A percentile compares a stretch with the other conserved stretches of the same genome.
These are phyloP conservation scores for Cladosporium halotolerans DNA, from an alignment of 2,329 filamentous ascomycete genomes.

Conservation along the genomic window DNA sequence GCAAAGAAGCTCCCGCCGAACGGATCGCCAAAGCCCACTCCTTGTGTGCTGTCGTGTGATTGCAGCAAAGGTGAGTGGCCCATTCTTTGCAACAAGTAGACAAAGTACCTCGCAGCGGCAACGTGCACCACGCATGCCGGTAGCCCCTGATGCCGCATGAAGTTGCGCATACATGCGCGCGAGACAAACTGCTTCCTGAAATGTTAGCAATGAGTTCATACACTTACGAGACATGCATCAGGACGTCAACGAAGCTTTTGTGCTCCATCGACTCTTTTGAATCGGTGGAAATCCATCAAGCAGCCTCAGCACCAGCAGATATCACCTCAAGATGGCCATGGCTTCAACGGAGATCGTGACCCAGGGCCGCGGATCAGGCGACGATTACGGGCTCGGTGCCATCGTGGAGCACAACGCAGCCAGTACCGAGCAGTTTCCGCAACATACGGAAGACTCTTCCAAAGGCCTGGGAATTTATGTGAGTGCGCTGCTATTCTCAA, in stretches of 20 bases:
- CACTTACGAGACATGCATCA: conserved; percentile 32
- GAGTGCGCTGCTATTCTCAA: conserved; percentile 13
- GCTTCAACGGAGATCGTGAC: conserved; percentile 16
- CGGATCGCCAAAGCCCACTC: conserved; percentile 14
- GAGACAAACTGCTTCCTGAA: conserved; percentile 24
- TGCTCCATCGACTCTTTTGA: conserved; percentile 5
- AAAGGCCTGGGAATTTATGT: conserved; percentile 29
- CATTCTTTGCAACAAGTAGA: conserved; percentile 17
- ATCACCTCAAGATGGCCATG: conserved; percentile 1
- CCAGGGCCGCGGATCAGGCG: conserved; percentile 13
- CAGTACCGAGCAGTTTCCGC: conserved; percentile 29
- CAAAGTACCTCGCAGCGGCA: conserved; percentile 26
- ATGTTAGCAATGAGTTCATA: conserved; percentile 21
- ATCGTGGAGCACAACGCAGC: conserved; percentile 39
- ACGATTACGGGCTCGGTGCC: conserved; percentile 34
- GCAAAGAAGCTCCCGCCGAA: conserved; percentile 17
- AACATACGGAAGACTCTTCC: conserved; percentile 25
- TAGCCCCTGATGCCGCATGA: conserved; percentile 13
- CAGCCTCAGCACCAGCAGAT: background rate
- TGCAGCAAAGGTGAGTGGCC: conserved; percentile 22
- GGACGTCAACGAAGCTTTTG: conserved; percentile 14
- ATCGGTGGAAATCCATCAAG: background rate
- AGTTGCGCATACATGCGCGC: conserved; percentile 24
- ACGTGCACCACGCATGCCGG: conserved; percentile 26
- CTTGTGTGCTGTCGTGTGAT: conserved; percentile 8